Conservation (phyloP, 257 asterid species). For the Orobanche coerulescens region DNA sequence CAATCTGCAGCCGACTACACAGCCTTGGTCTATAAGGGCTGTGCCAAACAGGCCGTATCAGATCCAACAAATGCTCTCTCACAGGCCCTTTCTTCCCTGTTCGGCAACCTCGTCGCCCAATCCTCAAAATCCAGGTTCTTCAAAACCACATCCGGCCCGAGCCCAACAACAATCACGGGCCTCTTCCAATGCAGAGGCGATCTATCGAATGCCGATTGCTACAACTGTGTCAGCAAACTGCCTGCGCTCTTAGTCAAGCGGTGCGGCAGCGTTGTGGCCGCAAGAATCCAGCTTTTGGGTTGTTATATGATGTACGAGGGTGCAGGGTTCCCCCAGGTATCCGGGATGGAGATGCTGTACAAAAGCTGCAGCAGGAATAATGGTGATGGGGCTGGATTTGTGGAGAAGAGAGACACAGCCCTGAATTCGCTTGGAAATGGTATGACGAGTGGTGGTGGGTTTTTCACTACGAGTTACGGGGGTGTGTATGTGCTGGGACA, state of each 20-base stretch:
- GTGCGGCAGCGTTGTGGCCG: constrained; percentile 55
- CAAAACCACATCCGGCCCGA: constrained; percentile 49
- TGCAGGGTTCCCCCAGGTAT: constrained; percentile 57
- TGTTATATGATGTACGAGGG: constrained; percentile 75
- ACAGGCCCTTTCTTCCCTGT: constrained; percentile 63
- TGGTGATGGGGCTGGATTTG: constrained; percentile 60
- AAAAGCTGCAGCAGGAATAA: constrained; percentile 53
- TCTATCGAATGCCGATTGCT: constrained; percentile 55
- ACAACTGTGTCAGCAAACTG: constrained; percentile 49
- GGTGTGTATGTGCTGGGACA: constrained; percentile 65
- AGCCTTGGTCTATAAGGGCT: constrained; percentile 62
- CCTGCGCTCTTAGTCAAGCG: constrained; percentile 60
- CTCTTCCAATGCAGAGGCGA: constrained; percentile 83
- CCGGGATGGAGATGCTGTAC: constrained; percentile 74
- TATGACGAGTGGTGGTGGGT: constrained; percentile 39
- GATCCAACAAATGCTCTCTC: constrained; percentile 71
- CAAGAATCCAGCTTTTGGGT: constrained; percentile 70
- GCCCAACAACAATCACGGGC: constrained; percentile 47
- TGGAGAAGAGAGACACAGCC: constrained; percentile 60
- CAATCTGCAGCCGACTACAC: constrained; percentile 49
- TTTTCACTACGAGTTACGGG: constrained; percentile 45
- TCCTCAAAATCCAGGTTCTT: constrained; percentile 61
- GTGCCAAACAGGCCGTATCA: constrained; percentile 59
- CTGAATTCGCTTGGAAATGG: constrained; percentile 47
- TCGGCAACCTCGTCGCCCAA: constrained; percentile 58